Percentiles rank a stretch among this genome's conserved stretches.
Evolutionary conservation across 805 yeast genomes (phyloP).

Genomic region (Wilhelminamyces savonicus): DNA sequence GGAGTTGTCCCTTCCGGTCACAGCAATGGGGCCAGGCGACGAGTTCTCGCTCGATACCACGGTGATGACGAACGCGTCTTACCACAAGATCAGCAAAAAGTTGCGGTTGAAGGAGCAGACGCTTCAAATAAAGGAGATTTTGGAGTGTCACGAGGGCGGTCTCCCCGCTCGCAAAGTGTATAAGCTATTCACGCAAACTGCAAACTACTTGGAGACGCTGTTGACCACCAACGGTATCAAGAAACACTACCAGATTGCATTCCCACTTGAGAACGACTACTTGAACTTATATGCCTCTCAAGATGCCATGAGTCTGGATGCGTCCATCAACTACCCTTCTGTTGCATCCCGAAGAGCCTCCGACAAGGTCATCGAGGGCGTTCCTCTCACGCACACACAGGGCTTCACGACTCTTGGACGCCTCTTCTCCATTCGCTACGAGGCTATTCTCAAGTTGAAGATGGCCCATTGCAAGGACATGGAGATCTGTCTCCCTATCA

Average conservation of each 20-base stretch:
- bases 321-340: background rate
- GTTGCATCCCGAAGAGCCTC: no score
- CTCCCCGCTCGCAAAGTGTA: constrained; percentile 42
- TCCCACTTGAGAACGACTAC: constrained; percentile 33
- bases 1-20: constrained; percentile 41
- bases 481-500: constrained; percentile 44
- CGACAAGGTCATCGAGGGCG: constrained; percentile 29
- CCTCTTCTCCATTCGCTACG: constrained; percentile 47
- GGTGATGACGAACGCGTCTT: constrained; percentile 33
- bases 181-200: constrained; percentile 28
- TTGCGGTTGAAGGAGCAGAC: constrained; percentile 39
- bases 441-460: constrained; percentile 43
- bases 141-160: constrained; percentile 50
- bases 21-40: constrained; percentile 58
- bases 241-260: constrained; percentile 16
- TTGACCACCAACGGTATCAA: constrained; percentile 17
- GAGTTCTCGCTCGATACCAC: constrained; percentile 31
- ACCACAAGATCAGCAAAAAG: constrained; percentile 21
- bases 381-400: constrained; percentile 41
- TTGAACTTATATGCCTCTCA: constrained; percentile 15
- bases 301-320: background rate
- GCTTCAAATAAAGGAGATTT: constrained; percentile 45
- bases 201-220: constrained; percentile 17
- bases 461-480: constrained; percentile 44
- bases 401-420: constrained; percentile 47